A percentile compares a stretch with the other conserved stretches of the same genome.
These are phyloP conservation scores for Fusarium pilosicola DNA, from an alignment of 2,329 filamentous ascomycete species.

Conservation along the genomic window DNA sequence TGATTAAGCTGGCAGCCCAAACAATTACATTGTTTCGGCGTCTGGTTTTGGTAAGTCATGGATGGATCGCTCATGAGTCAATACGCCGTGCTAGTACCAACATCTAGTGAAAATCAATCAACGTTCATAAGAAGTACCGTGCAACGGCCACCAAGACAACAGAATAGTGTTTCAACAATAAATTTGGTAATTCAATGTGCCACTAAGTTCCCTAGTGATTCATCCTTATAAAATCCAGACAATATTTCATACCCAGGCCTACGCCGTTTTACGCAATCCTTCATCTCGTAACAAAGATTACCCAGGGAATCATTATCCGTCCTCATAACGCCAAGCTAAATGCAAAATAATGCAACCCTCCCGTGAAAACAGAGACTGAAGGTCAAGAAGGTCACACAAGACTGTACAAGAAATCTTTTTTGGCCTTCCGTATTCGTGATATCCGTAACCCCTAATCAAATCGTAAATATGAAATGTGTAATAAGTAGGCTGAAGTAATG, in stretches of 20 bases:
- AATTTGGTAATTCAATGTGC: slow-evolving; percentile 25
- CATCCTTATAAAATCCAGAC: not conserved
- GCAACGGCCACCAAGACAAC: not conserved
- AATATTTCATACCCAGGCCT: not conserved
- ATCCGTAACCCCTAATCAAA: not conserved
- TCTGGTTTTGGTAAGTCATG: not conserved
- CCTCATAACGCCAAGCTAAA: slow-evolving; percentile 40
- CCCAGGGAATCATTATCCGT: slow-evolving; percentile 28
- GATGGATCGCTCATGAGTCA: not conserved
- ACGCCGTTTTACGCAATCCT: slow-evolving; percentile 1
- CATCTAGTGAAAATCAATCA: not conserved
- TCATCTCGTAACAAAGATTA: slow-evolving; percentile 6
- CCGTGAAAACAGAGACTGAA: slow-evolving; percentile 8
- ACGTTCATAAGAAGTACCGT: no score
- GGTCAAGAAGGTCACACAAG: not conserved
- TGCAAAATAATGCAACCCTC: slow-evolving; percentile 21
- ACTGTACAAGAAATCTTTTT: not conserved
- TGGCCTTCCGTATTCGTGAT: not conserved
- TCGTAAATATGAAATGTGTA: slow-evolving; percentile 1
- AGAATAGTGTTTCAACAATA: not conserved
- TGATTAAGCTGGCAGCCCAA: not conserved
- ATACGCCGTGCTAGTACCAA: not conserved
- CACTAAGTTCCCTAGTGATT: not conserved
- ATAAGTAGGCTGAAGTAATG: not conserved
- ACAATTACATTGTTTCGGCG: not conserved